Percentiles rank a stretch among this genome's conserved stretches.
Conservation (phyloP, 352 stramenopile genomes). For the Phytophthora podocarpi region DNA sequence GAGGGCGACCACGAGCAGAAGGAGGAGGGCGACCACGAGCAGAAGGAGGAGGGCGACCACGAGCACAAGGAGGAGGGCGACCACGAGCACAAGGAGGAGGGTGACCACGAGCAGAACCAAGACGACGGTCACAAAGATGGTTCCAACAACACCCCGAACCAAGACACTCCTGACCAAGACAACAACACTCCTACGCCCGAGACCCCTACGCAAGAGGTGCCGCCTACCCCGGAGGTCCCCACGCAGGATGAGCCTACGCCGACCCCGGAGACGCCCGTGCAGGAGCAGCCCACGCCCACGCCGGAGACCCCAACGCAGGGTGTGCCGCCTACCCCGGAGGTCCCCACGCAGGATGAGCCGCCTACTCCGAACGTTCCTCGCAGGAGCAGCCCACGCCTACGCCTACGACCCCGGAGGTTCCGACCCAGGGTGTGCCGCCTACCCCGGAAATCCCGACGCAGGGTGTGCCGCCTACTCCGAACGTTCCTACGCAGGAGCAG, state of each 20-base stretch:
- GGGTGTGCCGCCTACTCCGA: neutral
- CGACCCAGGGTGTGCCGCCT: neutral
- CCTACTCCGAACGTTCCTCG: neutral
- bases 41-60: neutral
- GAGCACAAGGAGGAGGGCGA: neutral
- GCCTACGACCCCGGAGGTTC: neutral
- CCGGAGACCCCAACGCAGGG: neutral
- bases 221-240: neutral
- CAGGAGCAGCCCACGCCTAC: neutral
- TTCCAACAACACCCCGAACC: neutral
- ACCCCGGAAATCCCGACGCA: neutral
- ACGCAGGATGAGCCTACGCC: neutral
- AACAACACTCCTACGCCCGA: slow-evolving; percentile 2
- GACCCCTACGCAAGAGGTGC: neutral
- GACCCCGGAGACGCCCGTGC: neutral
- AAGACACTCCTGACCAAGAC: slow-evolving; percentile 1
- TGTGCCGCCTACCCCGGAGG: neutral
- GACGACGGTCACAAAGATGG: neutral
- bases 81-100: neutral
- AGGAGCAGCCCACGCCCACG: neutral
- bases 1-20: slow-evolving; percentile 3
- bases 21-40: neutral
- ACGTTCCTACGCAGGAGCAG: neutral
- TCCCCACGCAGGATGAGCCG: neutral
- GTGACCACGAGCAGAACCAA: neutral